Conservation (phyloP, 2,329 filamentous ascomycete genomes). For the Didymella pomorum region DNA sequence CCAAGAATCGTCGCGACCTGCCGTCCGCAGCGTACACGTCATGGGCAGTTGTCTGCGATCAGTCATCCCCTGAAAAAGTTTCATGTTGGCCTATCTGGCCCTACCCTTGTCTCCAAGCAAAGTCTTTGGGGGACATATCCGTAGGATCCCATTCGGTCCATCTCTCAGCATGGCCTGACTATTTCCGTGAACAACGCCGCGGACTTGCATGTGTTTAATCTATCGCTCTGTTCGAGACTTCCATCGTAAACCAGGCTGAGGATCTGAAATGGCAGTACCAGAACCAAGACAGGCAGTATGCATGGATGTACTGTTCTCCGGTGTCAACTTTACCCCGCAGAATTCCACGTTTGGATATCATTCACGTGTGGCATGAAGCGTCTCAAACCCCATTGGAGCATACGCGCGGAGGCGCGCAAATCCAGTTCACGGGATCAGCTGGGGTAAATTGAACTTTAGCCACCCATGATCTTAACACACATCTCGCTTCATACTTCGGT, state of each 20-base stretch:
- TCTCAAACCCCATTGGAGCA: constrained; percentile 4
- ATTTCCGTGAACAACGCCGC: constrained; percentile 1
- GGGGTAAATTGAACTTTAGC: constrained; percentile 17
- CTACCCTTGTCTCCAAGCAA: neutral
- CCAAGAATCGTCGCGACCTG: neutral
- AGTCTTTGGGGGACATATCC: neutral
- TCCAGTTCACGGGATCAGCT: constrained; percentile 2
- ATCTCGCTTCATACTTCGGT: constrained; percentile 1
- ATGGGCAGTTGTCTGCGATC: neutral
- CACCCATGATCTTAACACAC: constrained; percentile 4
- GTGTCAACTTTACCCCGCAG: constrained; percentile 11
- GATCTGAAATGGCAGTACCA: neutral
- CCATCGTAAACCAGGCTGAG: neutral
- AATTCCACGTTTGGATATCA: neutral
- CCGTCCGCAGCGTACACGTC: neutral
- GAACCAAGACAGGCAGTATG: constrained; percentile 1
- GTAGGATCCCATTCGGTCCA: constrained; percentile 2
- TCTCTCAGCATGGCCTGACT: neutral
- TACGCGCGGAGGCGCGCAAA: constrained; percentile 7
- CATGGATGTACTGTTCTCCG: constrained; percentile 2
- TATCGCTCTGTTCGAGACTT: constrained; percentile 15
- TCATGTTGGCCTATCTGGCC: neutral
- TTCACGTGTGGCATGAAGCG: constrained; percentile 2
- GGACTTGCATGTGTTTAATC: constrained; percentile 2
- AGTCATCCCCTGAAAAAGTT: neutral